Evolutionary conservation across 768 basidiomycete species (phyloP).

Genomic region (Naematelia encephala): DNA sequence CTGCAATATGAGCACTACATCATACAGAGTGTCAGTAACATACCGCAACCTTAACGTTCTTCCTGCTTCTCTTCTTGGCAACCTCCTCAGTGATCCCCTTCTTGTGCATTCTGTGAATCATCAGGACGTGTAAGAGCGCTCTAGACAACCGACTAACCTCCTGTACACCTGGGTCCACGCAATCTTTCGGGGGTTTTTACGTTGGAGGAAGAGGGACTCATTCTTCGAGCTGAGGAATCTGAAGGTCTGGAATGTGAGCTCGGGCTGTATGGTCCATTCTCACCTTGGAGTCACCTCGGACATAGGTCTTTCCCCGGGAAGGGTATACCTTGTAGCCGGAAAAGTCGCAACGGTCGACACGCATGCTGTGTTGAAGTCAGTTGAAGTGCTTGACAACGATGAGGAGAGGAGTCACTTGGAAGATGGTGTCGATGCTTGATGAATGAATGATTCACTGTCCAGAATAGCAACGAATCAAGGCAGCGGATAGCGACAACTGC

Average conservation of each 20-base stretch:
- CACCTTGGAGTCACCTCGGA: slow-evolving; percentile 94
- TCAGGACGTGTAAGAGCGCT: no score
- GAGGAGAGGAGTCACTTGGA: slow-evolving; percentile 5
- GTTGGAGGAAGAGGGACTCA: slow-evolving; percentile 93
- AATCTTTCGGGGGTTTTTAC: slow-evolving; percentile 99
- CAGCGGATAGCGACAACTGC: slow-evolving; percentile 1
- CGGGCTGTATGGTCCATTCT: no score
- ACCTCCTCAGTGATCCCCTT: slow-evolving; percentile 99
- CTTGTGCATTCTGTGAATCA: slow-evolving; percentile 78
- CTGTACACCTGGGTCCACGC: slow-evolving; percentile 72
- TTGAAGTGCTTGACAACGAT: background rate
- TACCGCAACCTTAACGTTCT: slow-evolving; percentile 79
- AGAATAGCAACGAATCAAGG: background rate
- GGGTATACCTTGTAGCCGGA: slow-evolving; percentile 98
- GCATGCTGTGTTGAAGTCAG: slow-evolving; percentile 53
- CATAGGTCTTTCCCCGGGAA: slow-evolving; percentile 90
- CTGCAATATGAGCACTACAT: slow-evolving; percentile 53
- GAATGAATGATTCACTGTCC: slow-evolving; percentile 4
- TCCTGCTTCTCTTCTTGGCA: slow-evolving; percentile 96
- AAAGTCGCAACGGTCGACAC: slow-evolving; percentile 98
- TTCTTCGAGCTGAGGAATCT: slow-evolving; percentile 91
- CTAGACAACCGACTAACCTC: slow-evolving; percentile 21
- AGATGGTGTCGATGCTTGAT: slow-evolving; percentile 13
- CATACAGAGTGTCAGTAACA: slow-evolving; percentile 11
- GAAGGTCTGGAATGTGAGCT: slow-evolving; percentile 65